These are phyloP conservation scores for Trifolium dubium DNA, from an alignment of 306 rosid species.

Conservation along the genomic window DNA sequence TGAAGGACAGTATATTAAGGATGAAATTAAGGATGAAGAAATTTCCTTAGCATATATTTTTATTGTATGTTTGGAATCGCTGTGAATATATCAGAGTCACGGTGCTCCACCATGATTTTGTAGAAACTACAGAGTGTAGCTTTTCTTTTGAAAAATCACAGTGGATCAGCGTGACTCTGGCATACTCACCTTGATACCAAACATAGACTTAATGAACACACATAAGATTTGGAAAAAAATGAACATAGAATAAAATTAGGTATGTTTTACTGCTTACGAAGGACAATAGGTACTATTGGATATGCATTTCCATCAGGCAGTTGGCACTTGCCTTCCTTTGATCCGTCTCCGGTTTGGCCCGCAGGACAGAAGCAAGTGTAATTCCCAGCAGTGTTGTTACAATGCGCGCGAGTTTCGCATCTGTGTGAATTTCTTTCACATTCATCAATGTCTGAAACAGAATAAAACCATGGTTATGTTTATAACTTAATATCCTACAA, in stretches of 20 bases:
- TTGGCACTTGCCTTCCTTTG: not conserved
- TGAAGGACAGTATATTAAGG: no score
- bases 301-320: not conserved
- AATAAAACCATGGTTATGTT: not conserved
- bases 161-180: no score
- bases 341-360: conserved; percentile 19
- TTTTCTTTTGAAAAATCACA: no score
- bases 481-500: no score
- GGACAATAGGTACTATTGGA: not conserved
- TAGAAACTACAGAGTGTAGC: no score
- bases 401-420: not conserved
- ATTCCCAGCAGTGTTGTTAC: not conserved
- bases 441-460: conserved; percentile 31
- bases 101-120: no score
- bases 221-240: not conserved
- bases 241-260: not conserved
- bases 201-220: not conserved
- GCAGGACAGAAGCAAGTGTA: not conserved
- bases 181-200: no score
- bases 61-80: no score
- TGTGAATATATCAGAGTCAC: no score
- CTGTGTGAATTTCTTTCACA: not conserved
- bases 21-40: no score
- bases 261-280: conserved; percentile 4
- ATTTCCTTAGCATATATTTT: no score